A percentile compares a stretch with the other conserved stretches of the same genome.
Evolutionary conservation across 768 basidiomycete genomes (phyloP).

Genomic region (Calocybe indica): DNA sequence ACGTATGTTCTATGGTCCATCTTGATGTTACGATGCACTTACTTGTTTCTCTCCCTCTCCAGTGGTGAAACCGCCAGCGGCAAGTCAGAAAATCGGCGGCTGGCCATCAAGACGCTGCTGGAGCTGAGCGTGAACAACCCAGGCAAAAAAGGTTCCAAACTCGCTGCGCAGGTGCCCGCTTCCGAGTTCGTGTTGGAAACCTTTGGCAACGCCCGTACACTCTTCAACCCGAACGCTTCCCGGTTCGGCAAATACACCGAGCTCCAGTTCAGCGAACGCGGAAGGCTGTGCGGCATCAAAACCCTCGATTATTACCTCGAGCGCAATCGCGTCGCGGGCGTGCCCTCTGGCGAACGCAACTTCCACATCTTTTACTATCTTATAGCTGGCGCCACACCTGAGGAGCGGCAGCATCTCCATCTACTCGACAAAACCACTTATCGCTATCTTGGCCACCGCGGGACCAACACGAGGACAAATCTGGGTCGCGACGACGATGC

Average conservation of each 20-base stretch:
- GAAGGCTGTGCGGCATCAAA: constrained; percentile 84
- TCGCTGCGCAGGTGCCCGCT: constrained; percentile 80
- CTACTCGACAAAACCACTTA: constrained; percentile 78
- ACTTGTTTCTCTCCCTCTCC: constrained; percentile 4
- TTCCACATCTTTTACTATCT: constrained; percentile 99
- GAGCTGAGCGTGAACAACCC: constrained; percentile 84
- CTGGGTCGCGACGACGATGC: constrained; percentile 72
- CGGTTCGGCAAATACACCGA: constrained; percentile 98
- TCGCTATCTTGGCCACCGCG: constrained; percentile 79
- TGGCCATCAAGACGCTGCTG: constrained; percentile 90
- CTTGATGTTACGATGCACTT: not conserved
- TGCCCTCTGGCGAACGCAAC: constrained; percentile 89
- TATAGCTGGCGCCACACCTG: constrained; percentile 81
- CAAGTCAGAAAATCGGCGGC: constrained; percentile 84
- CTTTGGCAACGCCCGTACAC: constrained; percentile 88
- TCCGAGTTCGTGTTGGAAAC: constrained; percentile 94
- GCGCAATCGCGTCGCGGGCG: constrained; percentile 79
- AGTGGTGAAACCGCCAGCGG: constrained; percentile 93
- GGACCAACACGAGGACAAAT: constrained; percentile 33
- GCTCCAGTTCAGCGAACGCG: constrained; percentile 91
- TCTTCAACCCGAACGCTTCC: constrained; percentile 93
- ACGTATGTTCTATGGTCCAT: constrained; percentile 44
- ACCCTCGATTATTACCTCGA: constrained; percentile 97
- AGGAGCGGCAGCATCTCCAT: constrained; percentile 86
- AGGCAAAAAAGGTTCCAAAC: constrained; percentile 92